Percentiles rank a stretch among this genome's conserved stretches.
Conservation (phyloP, 352 stramenopile species). For the Phytophthora fragariae region DNA sequence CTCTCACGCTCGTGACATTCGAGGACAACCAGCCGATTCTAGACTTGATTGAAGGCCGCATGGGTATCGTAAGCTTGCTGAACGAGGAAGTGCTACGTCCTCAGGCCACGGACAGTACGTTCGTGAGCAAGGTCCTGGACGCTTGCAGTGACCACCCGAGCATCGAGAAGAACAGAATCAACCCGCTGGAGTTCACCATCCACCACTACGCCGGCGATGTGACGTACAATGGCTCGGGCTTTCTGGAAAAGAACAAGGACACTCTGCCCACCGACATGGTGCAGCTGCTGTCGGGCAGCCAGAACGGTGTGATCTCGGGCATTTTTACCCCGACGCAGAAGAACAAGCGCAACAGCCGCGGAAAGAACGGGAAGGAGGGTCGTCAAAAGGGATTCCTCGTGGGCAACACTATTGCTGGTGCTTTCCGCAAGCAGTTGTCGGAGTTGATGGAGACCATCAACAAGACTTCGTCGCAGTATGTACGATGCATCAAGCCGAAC, state of each 20-base stretch:
- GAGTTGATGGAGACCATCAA: slow-evolving; percentile 91
- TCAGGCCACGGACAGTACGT: slow-evolving; percentile 81
- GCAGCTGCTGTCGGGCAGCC: slow-evolving; percentile 71
- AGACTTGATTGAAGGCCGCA: slow-evolving; percentile 89
- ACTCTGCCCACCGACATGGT: slow-evolving; percentile 85
- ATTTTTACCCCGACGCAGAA: slow-evolving; percentile 66
- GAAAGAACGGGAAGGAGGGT: slow-evolving; percentile 57
- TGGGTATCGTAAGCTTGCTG: slow-evolving; percentile 93
- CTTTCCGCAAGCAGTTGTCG: slow-evolving; percentile 88
- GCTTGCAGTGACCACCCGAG: slow-evolving; percentile 81
- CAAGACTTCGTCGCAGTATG: slow-evolving; percentile 89
- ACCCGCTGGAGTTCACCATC: slow-evolving; percentile 84
- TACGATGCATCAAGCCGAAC: slow-evolving; percentile 94
- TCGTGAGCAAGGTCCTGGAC: slow-evolving; percentile 86
- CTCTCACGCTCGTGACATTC: slow-evolving; percentile 87
- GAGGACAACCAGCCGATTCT: slow-evolving; percentile 93
- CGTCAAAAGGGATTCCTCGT: slow-evolving; percentile 84
- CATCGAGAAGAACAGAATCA: slow-evolving; percentile 88
- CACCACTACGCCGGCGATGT: slow-evolving; percentile 86
- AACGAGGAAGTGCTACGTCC: slow-evolving; percentile 96
- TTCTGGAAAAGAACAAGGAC: slow-evolving; percentile 90
- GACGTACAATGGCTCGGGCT: slow-evolving; percentile 79
- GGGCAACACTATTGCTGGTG: slow-evolving; percentile 81
- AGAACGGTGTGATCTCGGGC: slow-evolving; percentile 64
- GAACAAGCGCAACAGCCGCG: slow-evolving; percentile 44